Evolutionary conservation across 495 filamentous ascomycete species (phyloP), one percentile per base, ranked within the genome.

Genomic region (Xylaria nigripes): DNA sequence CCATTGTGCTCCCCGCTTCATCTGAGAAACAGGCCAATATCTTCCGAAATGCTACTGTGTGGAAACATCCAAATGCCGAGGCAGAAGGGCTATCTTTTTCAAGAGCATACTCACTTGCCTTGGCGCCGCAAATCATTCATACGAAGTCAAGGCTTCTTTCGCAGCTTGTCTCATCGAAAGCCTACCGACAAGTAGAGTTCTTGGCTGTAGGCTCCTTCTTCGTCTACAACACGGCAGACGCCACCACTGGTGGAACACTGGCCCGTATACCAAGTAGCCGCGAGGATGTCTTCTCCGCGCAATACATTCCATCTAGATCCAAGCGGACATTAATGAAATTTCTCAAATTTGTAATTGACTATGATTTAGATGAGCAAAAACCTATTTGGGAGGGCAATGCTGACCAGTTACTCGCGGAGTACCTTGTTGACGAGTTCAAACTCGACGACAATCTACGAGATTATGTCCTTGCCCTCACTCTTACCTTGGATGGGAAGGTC

Each of bases 141-240:
- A 81, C 87, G 42, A 84, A 84, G 42, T 93, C 89, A 16, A 73
- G 79, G 57, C 75, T 96, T 19, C 73, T 97, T 2, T 76, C 81
- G 5, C 76, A 83, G 54, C 78, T 98, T 34, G 84, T 97, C 36
- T 89, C 90, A 3, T 96, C 92, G 1, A 86, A 86, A 56, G 85
- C 94, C 49, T 87, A 94, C 57, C 81, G 81, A 29, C 88, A 95
- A 68, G 78, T 98, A 54, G 91, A 96, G 58, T 98, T 96, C 68
- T 82, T 91, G 56, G 90, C 93, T 5, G 86, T 97, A 6, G 94
- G 94, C 27, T 92, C 87, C 53, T 97, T 90, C 86, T 97, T 85
- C 81, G 82, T 95, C 32, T 84, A 85, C 64, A 63, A 70, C 48
- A 51, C 54, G 21, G 40, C 58, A 22, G 53, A 63, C 3, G 56